Percentiles rank a stretch among this genome's conserved stretches.
Conservation (phyloP, 202 grass and related monocot species). For the Elaeis oleifera region DNA sequence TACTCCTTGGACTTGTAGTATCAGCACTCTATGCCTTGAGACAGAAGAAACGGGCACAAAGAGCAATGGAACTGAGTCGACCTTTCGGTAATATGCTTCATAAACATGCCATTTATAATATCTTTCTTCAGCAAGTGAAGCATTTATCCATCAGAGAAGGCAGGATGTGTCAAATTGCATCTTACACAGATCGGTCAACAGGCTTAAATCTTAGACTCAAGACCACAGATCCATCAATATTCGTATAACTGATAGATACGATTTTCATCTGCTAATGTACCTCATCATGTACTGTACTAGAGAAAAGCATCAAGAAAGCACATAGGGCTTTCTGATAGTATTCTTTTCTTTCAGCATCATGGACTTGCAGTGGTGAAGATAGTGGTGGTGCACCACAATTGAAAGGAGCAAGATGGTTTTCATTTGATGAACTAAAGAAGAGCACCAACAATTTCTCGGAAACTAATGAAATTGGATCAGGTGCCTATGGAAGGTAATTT, state of each 20-base stretch:
- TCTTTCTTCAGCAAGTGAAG: no score
- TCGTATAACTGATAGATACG: no score
- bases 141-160: no score
- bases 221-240: no score
- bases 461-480: constrained; percentile 70
- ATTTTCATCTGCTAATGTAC: no score
- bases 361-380: constrained; percentile 49
- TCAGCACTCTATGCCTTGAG: constrained; percentile 52
- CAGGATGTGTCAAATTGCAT: no score
- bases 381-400: constrained; percentile 56
- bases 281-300: no score
- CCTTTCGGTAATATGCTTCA: constrained; percentile 49
- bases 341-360: constrained; percentile 43
- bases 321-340: neutral
- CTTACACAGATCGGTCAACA: no score
- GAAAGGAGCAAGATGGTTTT: constrained; percentile 95
- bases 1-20: constrained; percentile 52
- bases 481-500: constrained; percentile 75
- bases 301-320: neutral
- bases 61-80: constrained; percentile 59
- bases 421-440: constrained; percentile 64
- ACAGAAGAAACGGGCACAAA: constrained; percentile 54
- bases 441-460: constrained; percentile 78
- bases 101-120: neutral
- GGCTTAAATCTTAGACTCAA: no score